Percentiles rank a stretch among this genome's conserved stretches.
Conservation (phyloP, 2,329 filamentous ascomycete genomes). For the Dactylella cylindrospora region DNA sequence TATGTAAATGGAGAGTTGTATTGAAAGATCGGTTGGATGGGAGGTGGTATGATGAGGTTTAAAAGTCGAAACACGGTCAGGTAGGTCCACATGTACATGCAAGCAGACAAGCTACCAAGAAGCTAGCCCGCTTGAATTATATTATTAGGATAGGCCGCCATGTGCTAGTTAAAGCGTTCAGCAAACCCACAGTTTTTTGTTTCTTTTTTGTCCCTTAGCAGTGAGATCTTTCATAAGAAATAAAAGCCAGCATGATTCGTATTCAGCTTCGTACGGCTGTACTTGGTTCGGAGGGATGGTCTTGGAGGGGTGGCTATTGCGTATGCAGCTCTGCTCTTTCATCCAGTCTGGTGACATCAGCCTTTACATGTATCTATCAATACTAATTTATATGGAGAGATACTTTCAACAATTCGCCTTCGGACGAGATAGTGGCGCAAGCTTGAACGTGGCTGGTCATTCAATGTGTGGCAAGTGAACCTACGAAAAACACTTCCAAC, state of each 20-base stretch:
- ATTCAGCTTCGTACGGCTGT: no score
- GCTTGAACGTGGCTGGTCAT: neutral
- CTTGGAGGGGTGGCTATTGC: conserved; percentile 8
- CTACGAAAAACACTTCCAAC: conserved; percentile 15
- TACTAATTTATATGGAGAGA: neutral
- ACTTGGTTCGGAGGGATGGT: neutral
- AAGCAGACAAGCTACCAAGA: no score
- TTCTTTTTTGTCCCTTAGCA: no score
- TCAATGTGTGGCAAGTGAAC: neutral
- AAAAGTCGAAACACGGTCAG: no score
- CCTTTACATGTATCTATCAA: neutral
- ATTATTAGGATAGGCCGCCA: no score
- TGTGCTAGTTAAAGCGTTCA: no score
- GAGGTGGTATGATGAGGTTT: neutral
- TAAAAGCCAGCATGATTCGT: no score
- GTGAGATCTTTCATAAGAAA: no score
- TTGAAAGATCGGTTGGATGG: neutral
- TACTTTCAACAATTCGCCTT: neutral
- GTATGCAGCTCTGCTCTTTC: conserved; percentile 10
- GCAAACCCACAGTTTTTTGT: no score
- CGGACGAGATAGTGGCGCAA: neutral
- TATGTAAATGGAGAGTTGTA: no score
- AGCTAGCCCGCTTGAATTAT: no score
- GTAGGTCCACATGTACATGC: no score
- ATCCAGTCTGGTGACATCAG: conserved; percentile 1